Evolutionary conservation across 805 yeast genomes (phyloP).

Genomic region (Yarrowia bubula): DNA sequence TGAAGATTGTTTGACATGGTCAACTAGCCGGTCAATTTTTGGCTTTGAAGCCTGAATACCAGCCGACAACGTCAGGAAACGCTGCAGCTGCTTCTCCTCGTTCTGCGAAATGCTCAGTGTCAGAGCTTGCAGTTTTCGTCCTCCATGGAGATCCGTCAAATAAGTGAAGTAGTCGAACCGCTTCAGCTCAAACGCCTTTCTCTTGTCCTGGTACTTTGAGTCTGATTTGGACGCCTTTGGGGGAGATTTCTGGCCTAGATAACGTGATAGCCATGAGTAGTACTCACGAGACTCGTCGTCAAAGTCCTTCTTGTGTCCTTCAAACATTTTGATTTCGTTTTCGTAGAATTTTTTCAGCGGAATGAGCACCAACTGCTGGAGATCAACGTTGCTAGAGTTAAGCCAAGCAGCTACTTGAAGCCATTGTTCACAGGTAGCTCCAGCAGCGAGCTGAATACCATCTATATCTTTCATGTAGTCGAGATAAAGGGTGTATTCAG

Average conservation of each 20-base stretch:
- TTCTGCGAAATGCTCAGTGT: constrained; percentile 41
- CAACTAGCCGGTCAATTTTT: constrained; percentile 37
- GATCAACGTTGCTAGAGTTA: constrained; percentile 34
- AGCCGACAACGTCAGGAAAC: constrained; percentile 35
- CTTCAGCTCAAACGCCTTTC: constrained; percentile 43
- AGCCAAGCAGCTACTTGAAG: constrained; percentile 30
- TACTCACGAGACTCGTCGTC: constrained; percentile 47
- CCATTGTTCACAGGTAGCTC: constrained; percentile 37
- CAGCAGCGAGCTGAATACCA: constrained; percentile 37
- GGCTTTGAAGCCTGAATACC: constrained; percentile 36
- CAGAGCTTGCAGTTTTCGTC: constrained; percentile 44
- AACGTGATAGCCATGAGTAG: constrained; percentile 47
- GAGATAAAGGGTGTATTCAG: constrained; percentile 39
- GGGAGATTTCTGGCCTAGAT: constrained; percentile 40
- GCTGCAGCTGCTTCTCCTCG: constrained; percentile 39
- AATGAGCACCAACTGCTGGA: constrained; percentile 40
- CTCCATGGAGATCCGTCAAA: constrained; percentile 44
- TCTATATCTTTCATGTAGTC: constrained; percentile 38
- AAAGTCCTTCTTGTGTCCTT: constrained; percentile 44
- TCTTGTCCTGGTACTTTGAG: constrained; percentile 43
- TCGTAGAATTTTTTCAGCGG: constrained; percentile 44
- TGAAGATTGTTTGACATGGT: constrained; percentile 40
- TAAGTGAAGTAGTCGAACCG: constrained; percentile 45
- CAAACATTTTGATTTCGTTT: constrained; percentile 44
- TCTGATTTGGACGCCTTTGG: constrained; percentile 39